phyloP scores from a whole-genome alignment of 2,329 filamentous ascomycete species.

The Fusarium annulatum region DNA sequence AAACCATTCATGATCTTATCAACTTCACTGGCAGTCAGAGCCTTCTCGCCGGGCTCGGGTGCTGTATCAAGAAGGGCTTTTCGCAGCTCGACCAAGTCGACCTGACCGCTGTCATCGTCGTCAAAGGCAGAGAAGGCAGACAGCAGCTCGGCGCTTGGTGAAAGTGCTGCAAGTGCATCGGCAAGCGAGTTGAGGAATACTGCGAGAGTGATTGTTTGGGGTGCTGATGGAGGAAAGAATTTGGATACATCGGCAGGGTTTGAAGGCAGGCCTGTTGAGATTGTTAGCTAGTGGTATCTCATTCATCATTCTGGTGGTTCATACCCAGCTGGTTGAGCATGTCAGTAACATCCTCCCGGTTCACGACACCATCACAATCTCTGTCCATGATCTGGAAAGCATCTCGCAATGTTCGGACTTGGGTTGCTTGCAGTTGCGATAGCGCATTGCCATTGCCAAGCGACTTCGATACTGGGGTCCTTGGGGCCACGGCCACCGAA shows the following conservation, averaged over 20 bases:
- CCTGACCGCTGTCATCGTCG: conserved; percentile 92
- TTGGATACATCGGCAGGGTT: conserved; percentile 75
- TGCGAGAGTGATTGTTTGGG: conserved; percentile 83
- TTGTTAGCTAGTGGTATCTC: conserved; percentile 6
- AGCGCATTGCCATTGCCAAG: conserved; percentile 65
- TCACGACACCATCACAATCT: conserved; percentile 85
- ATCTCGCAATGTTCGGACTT: conserved; percentile 89
- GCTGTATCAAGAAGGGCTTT: conserved; percentile 86
- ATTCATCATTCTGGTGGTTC: neutral
- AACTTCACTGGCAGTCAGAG: conserved; percentile 78
- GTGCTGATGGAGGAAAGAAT: conserved; percentile 82
- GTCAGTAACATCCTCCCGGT: conserved; percentile 84
- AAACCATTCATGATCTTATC: conserved; percentile 91
- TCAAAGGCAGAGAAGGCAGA: conserved; percentile 96
- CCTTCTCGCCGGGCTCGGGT: conserved; percentile 75
- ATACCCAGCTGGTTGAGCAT: conserved; percentile 87
- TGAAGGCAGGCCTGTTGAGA: conserved; percentile 75
- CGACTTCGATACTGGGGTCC: conserved; percentile 49
- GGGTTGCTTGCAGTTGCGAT: conserved; percentile 80
- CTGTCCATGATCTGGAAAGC: conserved; percentile 94
- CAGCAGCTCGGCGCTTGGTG: conserved; percentile 80
- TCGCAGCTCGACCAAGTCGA: conserved; percentile 84
- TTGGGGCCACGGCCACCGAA: conserved; percentile 43
- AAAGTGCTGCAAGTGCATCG: conserved; percentile 77
- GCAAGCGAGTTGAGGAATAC: conserved; percentile 87